Evolutionary conservation across 2,329 filamentous ascomycete genomes (phyloP), one percentile per base, ranked within the genome.

Genomic region (Ceratocystiopsis brevicomis): DNA sequence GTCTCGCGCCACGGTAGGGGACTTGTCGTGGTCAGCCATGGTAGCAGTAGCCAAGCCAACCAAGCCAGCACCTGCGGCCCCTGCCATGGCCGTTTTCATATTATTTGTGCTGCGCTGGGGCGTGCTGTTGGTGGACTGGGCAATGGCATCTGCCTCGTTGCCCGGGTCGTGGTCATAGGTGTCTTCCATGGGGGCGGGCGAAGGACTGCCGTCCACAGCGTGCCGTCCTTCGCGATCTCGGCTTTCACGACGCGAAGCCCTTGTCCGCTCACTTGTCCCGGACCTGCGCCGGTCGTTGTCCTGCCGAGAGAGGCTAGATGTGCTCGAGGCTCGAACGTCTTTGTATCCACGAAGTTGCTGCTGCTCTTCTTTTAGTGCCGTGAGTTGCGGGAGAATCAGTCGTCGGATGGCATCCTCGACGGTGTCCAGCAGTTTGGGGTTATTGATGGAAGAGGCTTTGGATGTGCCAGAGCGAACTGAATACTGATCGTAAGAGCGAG

Each of bases 331-430:
- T 30, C 25, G 25, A 11, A 30, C 25, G 25, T 11, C 25, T 30
- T 30, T 30, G 25, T 30, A 30, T 30, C 25, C 25, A 9, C 25
- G 25, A 4, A 30, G 25, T 30, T 30, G 25, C 10, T 30, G 25
- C 10, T 30, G 25, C 25, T 30, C 25, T 30, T 30, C 25, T 30
- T 30, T 30, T 11, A 98, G 66, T 11, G 86, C 84, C 52, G 85
- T 88, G 38, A 98, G 68, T 59, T 98, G 88, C 0, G 90, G 90
- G 3, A 98, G 63, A 43, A 95, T 93, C 41, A 94, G 68, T 40
- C 86, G 74, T 49, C 85, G 78, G 54, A 95, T 93, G 14, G 86
- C 86, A 61, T 94, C 86, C 61, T 95, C 87, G 3, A 95, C 87
- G 0, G 86, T 90, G 54, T 90, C 83, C 2, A 95, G 69, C 2